Base-by-base conservation (phyloP, 495 filamentous ascomycete species). In the Bathelium albidoporum region DNA sequence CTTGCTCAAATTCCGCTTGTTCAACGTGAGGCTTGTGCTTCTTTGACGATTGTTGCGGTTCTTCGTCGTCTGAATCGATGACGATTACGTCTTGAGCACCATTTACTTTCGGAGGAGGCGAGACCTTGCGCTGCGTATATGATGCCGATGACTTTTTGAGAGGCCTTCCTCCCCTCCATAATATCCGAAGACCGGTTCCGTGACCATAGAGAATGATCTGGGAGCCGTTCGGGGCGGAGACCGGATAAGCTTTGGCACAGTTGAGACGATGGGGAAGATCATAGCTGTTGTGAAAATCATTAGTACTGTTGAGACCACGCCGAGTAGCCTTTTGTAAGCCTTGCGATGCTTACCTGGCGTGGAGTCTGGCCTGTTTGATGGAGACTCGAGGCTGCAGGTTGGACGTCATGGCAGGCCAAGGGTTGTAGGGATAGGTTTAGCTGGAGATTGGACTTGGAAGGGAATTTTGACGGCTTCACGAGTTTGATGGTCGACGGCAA, bases 161-260 rank as follows among this genome's bases (percentile, higher is more conserved):
- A 22, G 80, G 76, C 31, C 77, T 80, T 24, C 91, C 91, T 62
- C 90, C 91, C 70, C 88, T 81, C 91, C 91, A 96, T 28, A 91
- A 67, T 28, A 95, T 73, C 43, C 84, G 86, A 32, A 95, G 62
- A 28, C 91, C 91, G 70, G 83, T 85, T 39, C 90, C 86, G 65
- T 94, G 86, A 61, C 87, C 90, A 71, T 94, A 93, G 32, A 95
- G 70, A 60, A 95, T 81, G 70, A 96, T 82, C 1, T 85, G 88
- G 10, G 91, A 92, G 68, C 90, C 91, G 72, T 95, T 94, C 5
- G 89, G 86, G 7, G 90, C 83, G 61, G 79, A 80, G 28, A 90
- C 74, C 7, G 91, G 91, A 71, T 95, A 95, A 60, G 83, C 79
- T 71, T 87, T 83, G 34, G 88, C 83, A 43, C 85, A 76, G 74